Conservation (phyloP, 2,329 filamentous ascomycete species). For the Zelopaecilomyces penicillatus region DNA sequence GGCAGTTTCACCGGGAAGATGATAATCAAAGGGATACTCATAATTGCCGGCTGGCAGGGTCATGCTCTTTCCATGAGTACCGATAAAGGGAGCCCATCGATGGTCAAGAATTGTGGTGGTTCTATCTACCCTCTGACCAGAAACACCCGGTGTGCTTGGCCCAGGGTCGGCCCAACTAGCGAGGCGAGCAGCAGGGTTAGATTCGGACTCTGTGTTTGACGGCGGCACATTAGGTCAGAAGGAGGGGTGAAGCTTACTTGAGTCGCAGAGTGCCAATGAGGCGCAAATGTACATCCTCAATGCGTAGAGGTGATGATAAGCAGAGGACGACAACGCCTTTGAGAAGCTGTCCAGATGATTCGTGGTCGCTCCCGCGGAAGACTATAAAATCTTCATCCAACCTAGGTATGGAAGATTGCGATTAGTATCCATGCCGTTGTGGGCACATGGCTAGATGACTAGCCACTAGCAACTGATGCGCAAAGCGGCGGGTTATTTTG, state of each 20-base stretch:
- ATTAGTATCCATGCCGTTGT: neutral
- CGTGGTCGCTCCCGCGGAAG: slow-evolving; percentile 65
- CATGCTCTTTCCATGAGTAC: slow-evolving; percentile 45
- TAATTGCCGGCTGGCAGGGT: slow-evolving; percentile 67
- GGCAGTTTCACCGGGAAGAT: slow-evolving; percentile 62
- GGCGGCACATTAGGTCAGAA: slow-evolving; percentile 1
- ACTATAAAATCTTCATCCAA: slow-evolving; percentile 73
- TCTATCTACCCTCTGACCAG: slow-evolving; percentile 51
- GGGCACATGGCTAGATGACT: too few species aligned
- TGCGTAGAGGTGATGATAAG: slow-evolving; percentile 57
- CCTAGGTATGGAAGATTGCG: slow-evolving; percentile 30
- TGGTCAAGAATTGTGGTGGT: slow-evolving; percentile 56
- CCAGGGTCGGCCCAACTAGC: slow-evolving; percentile 43
- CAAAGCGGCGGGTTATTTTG: neutral
- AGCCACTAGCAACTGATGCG: too few species aligned
- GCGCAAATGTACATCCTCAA: slow-evolving; percentile 66
- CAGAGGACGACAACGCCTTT: slow-evolving; percentile 69
- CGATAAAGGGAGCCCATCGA: slow-evolving; percentile 59
- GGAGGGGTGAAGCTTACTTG: slow-evolving; percentile 43
- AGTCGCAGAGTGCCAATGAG: slow-evolving; percentile 59
- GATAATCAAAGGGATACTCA: slow-evolving; percentile 71
- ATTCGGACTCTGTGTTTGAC: neutral
- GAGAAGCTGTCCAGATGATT: slow-evolving; percentile 66
- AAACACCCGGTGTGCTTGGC: slow-evolving; percentile 48
- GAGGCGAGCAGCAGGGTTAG: slow-evolving; percentile 6